Evolutionary conservation across 306 rosid genomes (phyloP).

Genomic region (Casuarina cunninghamiana): DNA sequence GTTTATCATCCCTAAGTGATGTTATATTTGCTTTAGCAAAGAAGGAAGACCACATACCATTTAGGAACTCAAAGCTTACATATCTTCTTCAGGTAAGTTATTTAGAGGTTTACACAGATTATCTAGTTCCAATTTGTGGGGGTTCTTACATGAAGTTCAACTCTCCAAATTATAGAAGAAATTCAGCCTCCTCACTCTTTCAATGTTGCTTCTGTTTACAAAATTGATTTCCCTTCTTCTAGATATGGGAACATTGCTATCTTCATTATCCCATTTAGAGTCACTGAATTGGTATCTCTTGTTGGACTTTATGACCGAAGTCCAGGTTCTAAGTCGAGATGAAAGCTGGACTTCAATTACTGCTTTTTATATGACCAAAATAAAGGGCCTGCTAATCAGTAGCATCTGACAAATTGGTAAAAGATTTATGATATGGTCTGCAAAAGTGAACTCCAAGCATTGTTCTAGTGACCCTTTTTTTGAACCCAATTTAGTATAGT

Average conservation of each 20-base stretch:
- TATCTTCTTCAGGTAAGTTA: constrained; percentile 89
- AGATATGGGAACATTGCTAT: neutral
- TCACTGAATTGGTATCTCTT: neutral
- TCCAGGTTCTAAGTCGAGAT: neutral
- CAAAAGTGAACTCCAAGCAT: neutral
- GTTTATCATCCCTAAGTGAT: constrained; percentile 86
- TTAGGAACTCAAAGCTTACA: constrained; percentile 94
- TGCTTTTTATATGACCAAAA: neutral
- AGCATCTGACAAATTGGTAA: neutral
- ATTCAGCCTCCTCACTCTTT: neutral
- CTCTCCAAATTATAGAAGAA: neutral
- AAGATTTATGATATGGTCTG: neutral
- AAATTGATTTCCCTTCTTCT: neutral
- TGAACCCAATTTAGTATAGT: neutral
- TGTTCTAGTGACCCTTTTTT: neutral
- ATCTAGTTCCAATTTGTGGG: neutral
- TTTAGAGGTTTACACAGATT: neutral
- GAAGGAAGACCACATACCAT: constrained; percentile 93
- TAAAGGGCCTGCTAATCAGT: neutral
- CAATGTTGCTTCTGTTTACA: neutral
- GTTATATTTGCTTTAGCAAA: constrained; percentile 94
- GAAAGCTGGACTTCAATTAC: neutral
- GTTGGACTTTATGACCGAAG: neutral
- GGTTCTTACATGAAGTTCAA: neutral
- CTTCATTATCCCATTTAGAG: neutral